Conservation (phyloP, 805 yeast genomes). For the Candida fluviatilis region DNA sequence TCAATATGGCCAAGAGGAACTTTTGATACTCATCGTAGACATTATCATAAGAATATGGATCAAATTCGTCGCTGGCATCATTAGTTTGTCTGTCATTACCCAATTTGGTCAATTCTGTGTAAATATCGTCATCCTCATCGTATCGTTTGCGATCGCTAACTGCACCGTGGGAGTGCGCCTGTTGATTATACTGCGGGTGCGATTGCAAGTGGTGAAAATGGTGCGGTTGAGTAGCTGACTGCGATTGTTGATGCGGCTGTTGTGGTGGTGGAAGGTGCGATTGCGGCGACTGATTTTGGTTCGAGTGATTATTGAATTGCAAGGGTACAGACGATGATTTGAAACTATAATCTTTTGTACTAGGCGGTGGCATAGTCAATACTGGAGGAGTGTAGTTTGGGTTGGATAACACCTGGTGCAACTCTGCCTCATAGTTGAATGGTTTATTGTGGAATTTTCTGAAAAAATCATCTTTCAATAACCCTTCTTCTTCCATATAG, state of each 20-base stretch:
- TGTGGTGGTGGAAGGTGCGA: conserved; percentile 1
- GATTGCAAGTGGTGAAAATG: conserved; percentile 4
- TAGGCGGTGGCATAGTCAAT: conserved; percentile 4
- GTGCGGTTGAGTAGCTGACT: background rate
- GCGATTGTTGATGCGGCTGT: conserved; percentile 1
- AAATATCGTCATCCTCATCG: conserved; percentile 9
- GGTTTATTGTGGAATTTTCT: conserved; percentile 11
- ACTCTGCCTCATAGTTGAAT: conserved; percentile 11
- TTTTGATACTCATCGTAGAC: conserved; percentile 9
- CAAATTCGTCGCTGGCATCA: background rate
- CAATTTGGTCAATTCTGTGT: conserved; percentile 8
- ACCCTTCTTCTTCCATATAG: conserved; percentile 29
- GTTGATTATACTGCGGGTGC: conserved; percentile 5
- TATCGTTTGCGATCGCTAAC: background rate
- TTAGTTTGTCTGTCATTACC: conserved; percentile 7
- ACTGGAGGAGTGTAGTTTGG: conserved; percentile 12
- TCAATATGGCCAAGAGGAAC: conserved; percentile 6
- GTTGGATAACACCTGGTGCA: conserved; percentile 8
- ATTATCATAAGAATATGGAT: conserved; percentile 10
- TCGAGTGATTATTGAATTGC: background rate
- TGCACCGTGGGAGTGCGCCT: background rate
- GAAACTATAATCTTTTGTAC: background rate
- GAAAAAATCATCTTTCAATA: conserved; percentile 13
- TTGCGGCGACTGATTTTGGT: background rate
- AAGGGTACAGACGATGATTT: background rate